Conservation (phyloP, 2,329 filamentous ascomycete species). For the Trichophyton equinum region DNA sequence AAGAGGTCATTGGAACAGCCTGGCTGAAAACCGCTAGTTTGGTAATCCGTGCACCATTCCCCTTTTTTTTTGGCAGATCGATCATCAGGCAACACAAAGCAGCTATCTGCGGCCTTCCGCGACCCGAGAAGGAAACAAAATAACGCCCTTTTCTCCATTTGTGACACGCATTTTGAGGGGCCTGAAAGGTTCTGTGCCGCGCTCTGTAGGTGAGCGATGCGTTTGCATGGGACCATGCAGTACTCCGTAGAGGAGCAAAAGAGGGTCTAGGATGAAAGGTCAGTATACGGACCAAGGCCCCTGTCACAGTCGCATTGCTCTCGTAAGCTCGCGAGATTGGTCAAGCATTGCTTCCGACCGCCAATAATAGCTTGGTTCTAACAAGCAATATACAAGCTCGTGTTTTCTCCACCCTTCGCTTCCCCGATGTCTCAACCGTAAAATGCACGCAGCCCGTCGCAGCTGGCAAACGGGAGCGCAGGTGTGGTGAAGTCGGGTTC, state of each 20-base stretch:
- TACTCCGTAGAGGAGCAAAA: not conserved
- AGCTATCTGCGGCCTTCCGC: not conserved
- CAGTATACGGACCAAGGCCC: not conserved
- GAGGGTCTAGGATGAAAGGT: not conserved
- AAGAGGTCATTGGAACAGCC: not conserved
- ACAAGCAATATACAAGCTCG: conserved; percentile 3
- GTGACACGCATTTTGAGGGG: not conserved
- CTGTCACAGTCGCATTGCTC: not conserved
- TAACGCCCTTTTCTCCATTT: not conserved
- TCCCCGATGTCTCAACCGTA: not conserved
- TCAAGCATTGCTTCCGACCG: not conserved
- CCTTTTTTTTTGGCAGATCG: not conserved
- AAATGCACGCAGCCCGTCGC: not conserved
- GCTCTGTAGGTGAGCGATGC: not conserved
- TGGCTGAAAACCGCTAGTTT: not conserved
- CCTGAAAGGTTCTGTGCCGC: not conserved
- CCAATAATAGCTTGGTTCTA: not conserved
- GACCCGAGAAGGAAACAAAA: not conserved
- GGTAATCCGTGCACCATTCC: not conserved
- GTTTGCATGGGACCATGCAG: not conserved
- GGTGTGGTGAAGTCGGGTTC: not conserved
- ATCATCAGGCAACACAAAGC: not conserved
- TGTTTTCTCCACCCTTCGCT: not conserved
- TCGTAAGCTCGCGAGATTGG: not conserved
- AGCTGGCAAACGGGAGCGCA: not conserved